Evolutionary conservation across 306 rosid species (phyloP).

Genomic region (Prunus mira): DNA sequence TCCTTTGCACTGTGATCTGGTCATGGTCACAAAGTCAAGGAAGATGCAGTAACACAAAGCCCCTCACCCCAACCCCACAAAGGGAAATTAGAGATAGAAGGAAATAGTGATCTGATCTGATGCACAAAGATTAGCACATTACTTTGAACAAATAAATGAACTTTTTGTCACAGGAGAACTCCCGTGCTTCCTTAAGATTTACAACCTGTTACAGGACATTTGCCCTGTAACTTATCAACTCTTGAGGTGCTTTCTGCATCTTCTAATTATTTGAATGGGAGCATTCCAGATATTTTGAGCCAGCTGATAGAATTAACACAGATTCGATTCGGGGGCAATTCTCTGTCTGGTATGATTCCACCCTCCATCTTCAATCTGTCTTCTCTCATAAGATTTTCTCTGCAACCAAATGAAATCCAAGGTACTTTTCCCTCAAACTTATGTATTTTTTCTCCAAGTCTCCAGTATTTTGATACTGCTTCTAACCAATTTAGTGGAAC

Average conservation of each 20-base stretch:
- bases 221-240: not conserved
- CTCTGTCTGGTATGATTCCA: not conserved
- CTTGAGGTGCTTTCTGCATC: not conserved
- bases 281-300: not conserved
- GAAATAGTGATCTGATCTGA: constrained; percentile 9
- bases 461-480: not conserved
- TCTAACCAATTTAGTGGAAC: not conserved
- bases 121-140: constrained; percentile 28
- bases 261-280: not conserved
- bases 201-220: constrained; percentile 63
- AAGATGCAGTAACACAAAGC: constrained; percentile 19
- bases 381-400: not conserved
- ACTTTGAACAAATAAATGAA: constrained; percentile 89
- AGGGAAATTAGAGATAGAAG: constrained; percentile 12
- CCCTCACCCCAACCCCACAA: not conserved
- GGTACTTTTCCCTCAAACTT: not conserved
- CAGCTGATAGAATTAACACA: not conserved
- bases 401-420: not conserved
- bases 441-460: not conserved
- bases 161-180: constrained; percentile 62
- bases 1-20: constrained; percentile 82
- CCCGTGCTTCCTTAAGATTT: constrained; percentile 87
- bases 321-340: not conserved
- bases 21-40: constrained; percentile 25
- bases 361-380: constrained; percentile 3